Conservation (phyloP, 1,284 basidiomycete species). For the Moesziomyces sp. region DNA sequence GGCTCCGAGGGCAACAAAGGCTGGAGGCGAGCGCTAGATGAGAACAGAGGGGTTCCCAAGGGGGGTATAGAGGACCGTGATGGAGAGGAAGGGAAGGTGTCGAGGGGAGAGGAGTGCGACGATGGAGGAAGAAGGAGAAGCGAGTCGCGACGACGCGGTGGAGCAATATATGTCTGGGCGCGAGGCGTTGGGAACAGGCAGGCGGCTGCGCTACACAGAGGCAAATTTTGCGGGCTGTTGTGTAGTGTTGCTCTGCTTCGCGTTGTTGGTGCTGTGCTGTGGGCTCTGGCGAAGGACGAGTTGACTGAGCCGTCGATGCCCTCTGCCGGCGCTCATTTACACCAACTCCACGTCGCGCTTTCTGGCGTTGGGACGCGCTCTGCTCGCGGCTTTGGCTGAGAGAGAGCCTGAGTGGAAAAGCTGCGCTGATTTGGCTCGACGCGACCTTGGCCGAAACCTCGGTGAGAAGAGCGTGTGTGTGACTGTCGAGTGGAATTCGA, state of each 20-base stretch:
- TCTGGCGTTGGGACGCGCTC: neutral
- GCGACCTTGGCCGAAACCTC: neutral
- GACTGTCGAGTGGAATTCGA: neutral
- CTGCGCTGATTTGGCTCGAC: slow-evolving; percentile 1
- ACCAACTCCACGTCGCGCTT: slow-evolving; percentile 26
- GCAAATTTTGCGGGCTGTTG: neutral
- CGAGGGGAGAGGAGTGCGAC: slow-evolving; percentile 26
- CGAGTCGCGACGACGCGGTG: slow-evolving; percentile 3
- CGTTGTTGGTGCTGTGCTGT: slow-evolving; percentile 1
- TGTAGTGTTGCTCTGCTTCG: slow-evolving; percentile 6
- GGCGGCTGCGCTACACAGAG: neutral
- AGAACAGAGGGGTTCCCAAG: slow-evolving; percentile 13
- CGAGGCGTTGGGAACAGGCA: too few species aligned
- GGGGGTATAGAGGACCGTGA: slow-evolving; percentile 5
- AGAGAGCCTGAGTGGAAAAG: slow-evolving; percentile 1
- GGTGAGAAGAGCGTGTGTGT: too few species aligned
- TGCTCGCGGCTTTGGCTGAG: slow-evolving; percentile 1
- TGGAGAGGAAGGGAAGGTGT: slow-evolving; percentile 1
- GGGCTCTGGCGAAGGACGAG: neutral
- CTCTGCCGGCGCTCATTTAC: slow-evolving; percentile 15
- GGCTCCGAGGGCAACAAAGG: neutral
- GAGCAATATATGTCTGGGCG: slow-evolving; percentile 37
- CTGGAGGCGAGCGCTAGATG: slow-evolving; percentile 1
- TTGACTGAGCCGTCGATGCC: slow-evolving; percentile 26
- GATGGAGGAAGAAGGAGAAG: slow-evolving; percentile 39